These are phyloP conservation scores for Citropsis articulata DNA, from an alignment of 345 rosid genomes.

Conservation along the genomic window DNA sequence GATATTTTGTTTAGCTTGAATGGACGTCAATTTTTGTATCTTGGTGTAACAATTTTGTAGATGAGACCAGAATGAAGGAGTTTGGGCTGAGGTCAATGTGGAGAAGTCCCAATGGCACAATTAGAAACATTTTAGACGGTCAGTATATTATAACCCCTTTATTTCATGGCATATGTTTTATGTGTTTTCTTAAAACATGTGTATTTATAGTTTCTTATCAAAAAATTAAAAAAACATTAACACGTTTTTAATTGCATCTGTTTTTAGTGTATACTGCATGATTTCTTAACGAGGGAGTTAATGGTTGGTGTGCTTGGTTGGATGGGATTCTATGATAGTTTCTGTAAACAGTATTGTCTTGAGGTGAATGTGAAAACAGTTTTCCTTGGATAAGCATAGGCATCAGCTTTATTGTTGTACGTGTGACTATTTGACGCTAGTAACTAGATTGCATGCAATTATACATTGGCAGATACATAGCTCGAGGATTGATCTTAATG, in stretches of 20 bases:
- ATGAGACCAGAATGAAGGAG: conserved; percentile 94
- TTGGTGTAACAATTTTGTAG: conserved; percentile 42
- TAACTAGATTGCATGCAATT: neutral
- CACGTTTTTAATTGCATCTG: neutral
- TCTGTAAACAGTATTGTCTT: neutral
- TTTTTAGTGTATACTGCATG: neutral
- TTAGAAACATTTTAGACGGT: conserved; percentile 96
- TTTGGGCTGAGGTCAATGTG: conserved; percentile 88
- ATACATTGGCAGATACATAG: neutral
- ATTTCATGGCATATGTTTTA: neutral
- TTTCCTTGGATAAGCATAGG: neutral
- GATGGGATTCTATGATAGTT: neutral
- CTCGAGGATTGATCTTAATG: neutral
- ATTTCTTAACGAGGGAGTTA: neutral
- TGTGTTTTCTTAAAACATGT: neutral
- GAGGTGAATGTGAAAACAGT: neutral
- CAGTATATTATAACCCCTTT: conserved; percentile 19
- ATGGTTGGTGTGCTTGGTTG: neutral
- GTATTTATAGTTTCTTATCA: neutral
- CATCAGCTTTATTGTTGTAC: neutral
- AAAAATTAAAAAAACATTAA: too few relatives aligned
- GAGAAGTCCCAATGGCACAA: conserved; percentile 99
- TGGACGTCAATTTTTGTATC: neutral
- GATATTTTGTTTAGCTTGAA: neutral
- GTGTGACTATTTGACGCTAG: neutral